phyloP scores from a whole-genome alignment of 2,329 filamentous ascomycete genomes.

The Cytospora paraplurivora region DNA sequence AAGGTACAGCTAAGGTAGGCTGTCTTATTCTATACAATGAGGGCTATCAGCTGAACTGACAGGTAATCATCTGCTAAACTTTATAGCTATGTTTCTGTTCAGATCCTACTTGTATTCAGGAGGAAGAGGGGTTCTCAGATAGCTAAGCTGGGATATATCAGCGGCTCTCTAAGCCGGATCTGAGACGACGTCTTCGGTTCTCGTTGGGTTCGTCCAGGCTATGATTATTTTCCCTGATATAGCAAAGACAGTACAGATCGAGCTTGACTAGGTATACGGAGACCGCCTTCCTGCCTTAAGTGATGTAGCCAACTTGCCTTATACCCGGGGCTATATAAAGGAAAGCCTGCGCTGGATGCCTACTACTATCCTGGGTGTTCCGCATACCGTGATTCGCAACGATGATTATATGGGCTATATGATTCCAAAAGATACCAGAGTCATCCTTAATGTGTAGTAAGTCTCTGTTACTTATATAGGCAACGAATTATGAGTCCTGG shows the following conservation, averaged over 20 bases:
- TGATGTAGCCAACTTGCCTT: slow-evolving; percentile 44
- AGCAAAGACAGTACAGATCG: slow-evolving; percentile 42
- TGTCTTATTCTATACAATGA: no score
- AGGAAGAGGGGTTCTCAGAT: slow-evolving; percentile 33
- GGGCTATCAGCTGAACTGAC: no score
- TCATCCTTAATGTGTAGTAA: slow-evolving; percentile 50
- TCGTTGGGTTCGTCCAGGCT: slow-evolving; percentile 48
- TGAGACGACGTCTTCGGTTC: slow-evolving; percentile 45
- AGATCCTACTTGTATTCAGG: slow-evolving; percentile 31
- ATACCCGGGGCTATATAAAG: slow-evolving; percentile 46
- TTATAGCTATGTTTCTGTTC: slow-evolving; percentile 29
- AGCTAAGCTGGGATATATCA: slow-evolving; percentile 38
- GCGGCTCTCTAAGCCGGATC: slow-evolving; percentile 43
- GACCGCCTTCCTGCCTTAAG: slow-evolving; percentile 42
- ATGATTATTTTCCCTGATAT: slow-evolving; percentile 49
- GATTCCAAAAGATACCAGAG: slow-evolving; percentile 47
- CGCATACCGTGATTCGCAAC: slow-evolving; percentile 46
- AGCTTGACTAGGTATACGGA: slow-evolving; percentile 46
- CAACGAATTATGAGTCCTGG: no score
- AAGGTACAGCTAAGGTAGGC: no score
- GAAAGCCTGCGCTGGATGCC: slow-evolving; percentile 49
- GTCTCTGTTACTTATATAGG: no score
- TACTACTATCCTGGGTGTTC: slow-evolving; percentile 42
- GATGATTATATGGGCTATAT: slow-evolving; percentile 46
- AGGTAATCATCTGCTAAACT: no score